Evolutionary conservation across 2,329 filamentous ascomycete species (phyloP), one percentile per base, ranked within the genome.

Genomic region (Penicillium fuscoglaucum): DNA sequence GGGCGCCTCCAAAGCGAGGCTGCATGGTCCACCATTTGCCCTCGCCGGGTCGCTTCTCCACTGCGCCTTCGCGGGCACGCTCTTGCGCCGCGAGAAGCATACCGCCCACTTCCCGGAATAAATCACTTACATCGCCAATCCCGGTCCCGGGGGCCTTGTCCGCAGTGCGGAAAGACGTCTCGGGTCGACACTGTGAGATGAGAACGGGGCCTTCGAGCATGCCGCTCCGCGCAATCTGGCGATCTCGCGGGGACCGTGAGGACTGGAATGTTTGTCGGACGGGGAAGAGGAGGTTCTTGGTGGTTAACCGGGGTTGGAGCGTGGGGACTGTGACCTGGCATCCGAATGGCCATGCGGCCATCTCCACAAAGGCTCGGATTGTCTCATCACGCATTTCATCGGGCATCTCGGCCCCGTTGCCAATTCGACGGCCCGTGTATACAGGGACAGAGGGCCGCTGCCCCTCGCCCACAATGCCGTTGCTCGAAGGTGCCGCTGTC

Each of bases 1-100:
- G 67, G 0, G 74, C 75, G 29, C 84, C 84, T 52, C 85, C 84
- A 79, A 83, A 87, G 53, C 85, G 78, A 28, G 81, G 79, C 52
- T 73, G 77, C 3, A 74, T 79, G 3, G 83, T 82, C 83, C 83
- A 88, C 85, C 85, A 88, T 66, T 84, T 79, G 3, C 82, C 82
- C 62, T 84, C 80, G 1, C 83, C 83, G 4, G 82, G 78, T 52
- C 72, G 78, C 49, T 72, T 68, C 63, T 85, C 82, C 1, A 66
- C 66, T 53, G 73, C 76, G 0, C 83, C 84, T 65, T 87, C 79
- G 52, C 84, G 77, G n/a, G 78, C 78, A 39, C 85, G 79, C 69
- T 87, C 84, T 68, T 87, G 84, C 1, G 85, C 85, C 2, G 86
- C 68, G 21, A 84, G 74, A 15, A 88, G 72, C 70, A 87, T 74